Base-by-base conservation (phyloP, 768 basidiomycete genomes). In the Tulasnella calospora region DNA sequence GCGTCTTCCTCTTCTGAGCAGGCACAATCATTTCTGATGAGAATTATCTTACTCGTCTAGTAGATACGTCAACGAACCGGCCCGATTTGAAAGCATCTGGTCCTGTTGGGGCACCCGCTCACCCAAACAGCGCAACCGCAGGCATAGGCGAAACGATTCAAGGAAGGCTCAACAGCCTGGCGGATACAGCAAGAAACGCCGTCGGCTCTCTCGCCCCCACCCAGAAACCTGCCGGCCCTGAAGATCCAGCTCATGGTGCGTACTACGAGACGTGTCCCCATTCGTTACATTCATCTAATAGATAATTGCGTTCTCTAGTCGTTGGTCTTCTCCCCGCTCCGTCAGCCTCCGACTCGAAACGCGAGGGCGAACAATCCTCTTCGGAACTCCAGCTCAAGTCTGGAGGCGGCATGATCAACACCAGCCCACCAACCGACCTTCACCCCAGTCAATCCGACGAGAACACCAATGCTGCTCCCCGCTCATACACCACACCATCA, bases 311-410 rank as follows among this genome's bases (percentile, higher is more conserved):
- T 35, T 67, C 33, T 27, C 61, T 44, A 74, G 40, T 44, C 30
- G 73, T 44, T 10, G 73, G 73, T 35, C 73, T 74, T 41, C 73
- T 74, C 73, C 73, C 73, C 17, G 46, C 73, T 47, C 73, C 73
- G 2, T 19, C 61, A 33, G 61, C 61, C 27, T 27, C 33, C 38
- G 61, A 27, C 27, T 35, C 27, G 61, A 67, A 67, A 67, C 61
- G 15, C 27, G 61, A 67, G 21, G 61, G 30, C 33, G 61, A 67
- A 35, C 4, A 23, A 30, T 35, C 61, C 15, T 27, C 27, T 35
- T 27, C 27, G 3, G 30, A 67, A 12, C 61, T 67, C 61, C 61
- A 67, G 15, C 38, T 72, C 71, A 72, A 72, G 19, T 40, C 71
- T 13, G 71, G 71, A 23, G 71, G 71, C 44, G 36, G 38, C 35